Conservation (phyloP, 305 asterid species). For the Rubia tinctorum region DNA sequence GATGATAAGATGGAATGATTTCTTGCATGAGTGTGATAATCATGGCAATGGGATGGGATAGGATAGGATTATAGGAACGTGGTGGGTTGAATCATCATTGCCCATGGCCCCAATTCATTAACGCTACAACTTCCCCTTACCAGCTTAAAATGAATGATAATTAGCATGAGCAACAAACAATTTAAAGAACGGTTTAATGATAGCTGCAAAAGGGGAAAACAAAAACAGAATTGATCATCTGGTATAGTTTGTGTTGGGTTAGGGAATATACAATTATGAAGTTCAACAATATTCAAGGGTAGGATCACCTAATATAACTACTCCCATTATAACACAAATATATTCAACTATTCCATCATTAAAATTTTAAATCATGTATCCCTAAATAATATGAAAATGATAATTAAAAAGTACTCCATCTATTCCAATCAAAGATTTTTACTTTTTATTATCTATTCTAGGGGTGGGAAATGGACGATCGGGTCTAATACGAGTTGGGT, state of each 20-base stretch:
- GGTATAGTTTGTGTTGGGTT: too few relatives aligned
- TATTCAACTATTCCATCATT: too few relatives aligned
- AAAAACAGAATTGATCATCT: neutral
- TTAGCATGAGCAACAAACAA: too few relatives aligned
- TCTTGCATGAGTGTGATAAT: neutral
- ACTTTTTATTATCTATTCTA: too few relatives aligned
- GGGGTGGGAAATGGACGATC: too few relatives aligned
- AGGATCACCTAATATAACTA: neutral
- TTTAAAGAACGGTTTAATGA: neutral
- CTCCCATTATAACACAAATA: neutral
- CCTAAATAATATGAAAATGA: too few relatives aligned
- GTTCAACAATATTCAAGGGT: neutral
- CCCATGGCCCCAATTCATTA: neutral
- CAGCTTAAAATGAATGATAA: neutral
- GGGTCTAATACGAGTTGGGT: too few relatives aligned
- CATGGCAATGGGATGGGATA: neutral
- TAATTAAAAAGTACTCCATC: too few relatives aligned
- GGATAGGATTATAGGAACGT: neutral
- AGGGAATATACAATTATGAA: too few relatives aligned
- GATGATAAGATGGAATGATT: neutral
- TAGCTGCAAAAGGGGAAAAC: neutral
- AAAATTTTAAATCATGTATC: too few relatives aligned
- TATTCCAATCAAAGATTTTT: too few relatives aligned
- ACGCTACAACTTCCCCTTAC: neutral
- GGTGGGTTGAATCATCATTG: slow-evolving; percentile 8